phyloP scores from a whole-genome alignment of 352 stramenopile genomes.

The Phytophthora syringae region DNA sequence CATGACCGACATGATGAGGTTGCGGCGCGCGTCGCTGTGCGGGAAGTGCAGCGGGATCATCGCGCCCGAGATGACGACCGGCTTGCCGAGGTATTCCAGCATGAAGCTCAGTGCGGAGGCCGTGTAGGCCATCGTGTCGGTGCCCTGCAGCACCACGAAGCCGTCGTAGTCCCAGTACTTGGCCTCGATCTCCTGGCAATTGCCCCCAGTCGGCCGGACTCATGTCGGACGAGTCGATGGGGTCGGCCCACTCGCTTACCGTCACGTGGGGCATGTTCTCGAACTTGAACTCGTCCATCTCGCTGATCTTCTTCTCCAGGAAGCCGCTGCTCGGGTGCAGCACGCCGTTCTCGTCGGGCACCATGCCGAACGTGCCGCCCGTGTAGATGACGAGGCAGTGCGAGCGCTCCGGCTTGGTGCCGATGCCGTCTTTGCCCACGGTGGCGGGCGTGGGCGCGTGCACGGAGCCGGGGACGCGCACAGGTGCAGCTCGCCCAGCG shows the following conservation, averaged over 20 bases:
- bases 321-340: slow-evolving; percentile 89
- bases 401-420: slow-evolving; percentile 40
- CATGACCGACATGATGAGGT: slow-evolving; percentile 96
- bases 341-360: slow-evolving; percentile 72
- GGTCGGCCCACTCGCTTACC: slow-evolving; percentile 76
- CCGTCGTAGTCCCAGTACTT: slow-evolving; percentile 96
- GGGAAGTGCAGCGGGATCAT: slow-evolving; percentile 97
- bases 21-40: slow-evolving; percentile 96
- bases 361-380: slow-evolving; percentile 93
- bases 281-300: slow-evolving; percentile 90
- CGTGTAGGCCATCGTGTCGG: slow-evolving; percentile 98
- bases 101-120: slow-evolving; percentile 97
- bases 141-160: slow-evolving; percentile 98
- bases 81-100: slow-evolving; percentile 97
- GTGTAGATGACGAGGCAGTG: slow-evolving; percentile 91
- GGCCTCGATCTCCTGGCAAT: slow-evolving; percentile 95
- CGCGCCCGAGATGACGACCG: slow-evolving; percentile 94
- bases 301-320: slow-evolving; percentile 84
- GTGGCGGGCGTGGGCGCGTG: slow-evolving; percentile 22
- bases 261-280: slow-evolving; percentile 83
- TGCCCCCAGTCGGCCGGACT: slow-evolving; percentile 90
- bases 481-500: slow-evolving; percentile 31
- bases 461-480: slow-evolving; percentile 35
- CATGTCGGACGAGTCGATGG: slow-evolving; percentile 93
- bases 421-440: slow-evolving; percentile 23